phyloP scores from a whole-genome alignment of 495 filamentous ascomycete species.

The Hypomontagnella monticulosa region DNA sequence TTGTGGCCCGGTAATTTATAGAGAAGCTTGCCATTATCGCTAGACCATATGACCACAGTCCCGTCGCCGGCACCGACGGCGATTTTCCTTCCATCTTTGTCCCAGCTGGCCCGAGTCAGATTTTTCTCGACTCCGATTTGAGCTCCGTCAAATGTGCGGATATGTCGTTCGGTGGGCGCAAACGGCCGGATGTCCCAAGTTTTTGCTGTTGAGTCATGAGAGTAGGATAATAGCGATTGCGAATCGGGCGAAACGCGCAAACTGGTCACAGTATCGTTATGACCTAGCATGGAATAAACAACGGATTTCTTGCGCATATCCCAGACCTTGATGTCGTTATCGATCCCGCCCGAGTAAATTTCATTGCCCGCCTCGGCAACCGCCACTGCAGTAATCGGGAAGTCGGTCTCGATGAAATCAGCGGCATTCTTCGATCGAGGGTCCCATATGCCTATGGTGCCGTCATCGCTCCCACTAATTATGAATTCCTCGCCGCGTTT shows the following conservation, averaged over 20 bases:
- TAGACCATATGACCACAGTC: conserved; percentile 90
- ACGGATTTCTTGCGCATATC: conserved; percentile 91
- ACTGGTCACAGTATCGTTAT: conserved; percentile 91
- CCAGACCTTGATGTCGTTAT: conserved; percentile 98
- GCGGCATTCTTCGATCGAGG: conserved; percentile 89
- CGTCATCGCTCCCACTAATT: conserved; percentile 90
- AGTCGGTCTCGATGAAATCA: conserved; percentile 89
- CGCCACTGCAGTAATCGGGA: conserved; percentile 91
- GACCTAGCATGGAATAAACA: conserved; percentile 86
- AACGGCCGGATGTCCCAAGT: conserved; percentile 98
- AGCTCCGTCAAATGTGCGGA: conserved; percentile 89
- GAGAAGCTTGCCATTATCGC: conserved; percentile 79
- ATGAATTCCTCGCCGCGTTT: conserved; percentile 89
- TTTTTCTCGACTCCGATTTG: conserved; percentile 91
- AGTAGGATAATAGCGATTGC: conserved; percentile 88
- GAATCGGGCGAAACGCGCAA: conserved; percentile 90
- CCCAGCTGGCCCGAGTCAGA: conserved; percentile 90
- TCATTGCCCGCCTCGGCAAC: conserved; percentile 94
- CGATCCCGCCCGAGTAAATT: conserved; percentile 93
- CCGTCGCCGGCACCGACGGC: conserved; percentile 90
- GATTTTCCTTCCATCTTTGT: conserved; percentile 83
- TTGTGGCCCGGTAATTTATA: conserved; percentile 97
- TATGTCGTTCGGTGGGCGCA: conserved; percentile 83
- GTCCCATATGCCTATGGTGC: conserved; percentile 96
- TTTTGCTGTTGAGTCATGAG: conserved; percentile 90